phyloP scores from a whole-genome alignment of 2,329 filamentous ascomycete species.

The Hypoxylon sp. region DNA sequence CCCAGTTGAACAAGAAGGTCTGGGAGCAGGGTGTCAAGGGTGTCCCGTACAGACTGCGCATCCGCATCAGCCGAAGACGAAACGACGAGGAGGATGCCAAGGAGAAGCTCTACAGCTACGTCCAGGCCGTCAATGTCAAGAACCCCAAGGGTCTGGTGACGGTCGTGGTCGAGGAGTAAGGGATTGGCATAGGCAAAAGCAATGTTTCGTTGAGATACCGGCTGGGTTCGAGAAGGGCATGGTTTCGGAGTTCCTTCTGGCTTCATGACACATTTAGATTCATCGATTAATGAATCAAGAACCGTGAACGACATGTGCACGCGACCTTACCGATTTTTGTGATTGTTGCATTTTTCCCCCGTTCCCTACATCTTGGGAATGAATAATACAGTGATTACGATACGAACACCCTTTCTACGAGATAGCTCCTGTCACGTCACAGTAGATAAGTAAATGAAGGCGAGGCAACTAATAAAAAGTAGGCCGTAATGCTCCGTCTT shows the following conservation, averaged over 20 bases:
- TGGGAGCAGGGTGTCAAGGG: slow-evolving; percentile 99
- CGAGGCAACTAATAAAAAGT: slow-evolving; percentile 35
- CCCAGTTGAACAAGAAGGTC: slow-evolving; percentile 99
- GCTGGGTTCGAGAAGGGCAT: slow-evolving; percentile 61
- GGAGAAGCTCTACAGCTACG: slow-evolving; percentile 99
- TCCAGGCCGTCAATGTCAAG: slow-evolving; percentile 99
- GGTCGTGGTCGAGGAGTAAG: slow-evolving; percentile 84
- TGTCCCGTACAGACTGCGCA: slow-evolving; percentile 95
- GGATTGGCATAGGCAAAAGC: slow-evolving; percentile 50
- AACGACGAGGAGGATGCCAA: slow-evolving; percentile 99
- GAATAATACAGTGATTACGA: not conserved
- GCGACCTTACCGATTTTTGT: not conserved
- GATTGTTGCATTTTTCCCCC: not conserved
- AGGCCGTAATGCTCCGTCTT: slow-evolving; percentile 31
- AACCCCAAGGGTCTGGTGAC: slow-evolving; percentile 98
- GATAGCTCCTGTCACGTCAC: not conserved
- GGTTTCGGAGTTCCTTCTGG: slow-evolving; percentile 62
- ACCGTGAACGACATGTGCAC: slow-evolving; percentile 53
- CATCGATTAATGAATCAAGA: slow-evolving; percentile 60
- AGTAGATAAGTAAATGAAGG: slow-evolving; percentile 12
- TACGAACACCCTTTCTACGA: not conserved
- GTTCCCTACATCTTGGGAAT: not conserved
- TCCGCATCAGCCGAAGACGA: slow-evolving; percentile 99
- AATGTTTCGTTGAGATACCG: slow-evolving; percentile 53
- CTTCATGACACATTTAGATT: slow-evolving; percentile 62